Percentiles rank a stretch among this genome's conserved stretches.
phyloP scores from a whole-genome alignment of 371 early-diverging fungal species.

The Blakeslea trispora region DNA sequence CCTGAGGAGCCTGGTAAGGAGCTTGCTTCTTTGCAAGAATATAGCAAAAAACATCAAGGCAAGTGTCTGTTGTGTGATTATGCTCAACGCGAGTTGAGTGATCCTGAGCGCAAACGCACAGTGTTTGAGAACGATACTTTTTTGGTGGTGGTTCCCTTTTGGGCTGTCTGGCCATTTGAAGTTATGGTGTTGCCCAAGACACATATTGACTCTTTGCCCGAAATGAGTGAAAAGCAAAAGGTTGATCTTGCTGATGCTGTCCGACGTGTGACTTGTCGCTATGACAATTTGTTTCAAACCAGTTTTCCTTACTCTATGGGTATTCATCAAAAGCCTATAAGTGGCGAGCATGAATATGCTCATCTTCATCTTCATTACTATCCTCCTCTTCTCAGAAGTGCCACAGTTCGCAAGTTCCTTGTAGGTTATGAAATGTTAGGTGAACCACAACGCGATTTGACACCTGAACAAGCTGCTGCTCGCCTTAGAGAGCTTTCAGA shows the following conservation, averaged over 20 bases:
- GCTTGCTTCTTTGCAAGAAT: conserved; percentile 62
- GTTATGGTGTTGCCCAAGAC: conserved; percentile 77
- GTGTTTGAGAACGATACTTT: conserved; percentile 82
- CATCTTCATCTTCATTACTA: conserved; percentile 95
- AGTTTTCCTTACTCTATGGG: conserved; percentile 98
- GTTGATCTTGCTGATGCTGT: conserved; percentile 76
- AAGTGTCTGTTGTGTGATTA: conserved; percentile 83
- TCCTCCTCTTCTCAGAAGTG: conserved; percentile 88
- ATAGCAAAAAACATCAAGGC: conserved; percentile 39
- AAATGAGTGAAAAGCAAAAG: conserved; percentile 50
- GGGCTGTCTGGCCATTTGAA: conserved; percentile 97
- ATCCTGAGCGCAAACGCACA: conserved; percentile 61
- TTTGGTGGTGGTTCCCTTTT: conserved; percentile 87
- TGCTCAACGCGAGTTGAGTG: conserved; percentile 62
- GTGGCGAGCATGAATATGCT: conserved; percentile 45
- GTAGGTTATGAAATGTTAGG: conserved; percentile 97
- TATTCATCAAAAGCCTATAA: conserved; percentile 80
- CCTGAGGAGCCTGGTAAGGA: conserved; percentile 81
- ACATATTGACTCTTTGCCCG: conserved; percentile 62
- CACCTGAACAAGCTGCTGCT: conserved; percentile 87
- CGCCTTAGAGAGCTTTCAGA: conserved; percentile 57
- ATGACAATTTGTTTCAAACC: conserved; percentile 90
- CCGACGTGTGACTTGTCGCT: conserved; percentile 73
- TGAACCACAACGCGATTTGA: conserved; percentile 92
- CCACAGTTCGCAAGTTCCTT: conserved; percentile 90